phyloP scores from a whole-genome alignment of 2,329 filamentous ascomycete species.

The Tolypocladium nubicola region DNA sequence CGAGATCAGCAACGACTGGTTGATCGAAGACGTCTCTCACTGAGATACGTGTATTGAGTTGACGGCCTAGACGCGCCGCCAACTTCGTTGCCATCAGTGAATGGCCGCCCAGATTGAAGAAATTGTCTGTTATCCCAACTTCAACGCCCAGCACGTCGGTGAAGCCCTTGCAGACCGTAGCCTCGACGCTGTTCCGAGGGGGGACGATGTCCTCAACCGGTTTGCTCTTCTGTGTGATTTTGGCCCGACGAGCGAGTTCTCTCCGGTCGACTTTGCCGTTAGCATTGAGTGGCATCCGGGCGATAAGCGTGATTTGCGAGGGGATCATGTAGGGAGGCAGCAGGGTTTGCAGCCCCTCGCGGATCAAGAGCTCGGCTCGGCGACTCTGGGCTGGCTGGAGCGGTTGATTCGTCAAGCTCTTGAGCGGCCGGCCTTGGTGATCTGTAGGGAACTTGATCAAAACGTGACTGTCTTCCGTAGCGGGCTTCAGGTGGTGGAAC shows the following conservation, averaged over 20 bases:
- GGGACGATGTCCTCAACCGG: no score
- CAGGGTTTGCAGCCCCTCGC: not conserved
- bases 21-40: no score
- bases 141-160: no score
- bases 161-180: no score
- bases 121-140: no score
- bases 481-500: slow-evolving; percentile 11
- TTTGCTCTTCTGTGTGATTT: no score
- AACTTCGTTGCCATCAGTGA: no score
- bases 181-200: no score
- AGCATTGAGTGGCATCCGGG: slow-evolving; percentile 13
- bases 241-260: not conserved
- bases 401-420: slow-evolving; percentile 8
- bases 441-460: slow-evolving; percentile 13
- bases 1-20: no score
- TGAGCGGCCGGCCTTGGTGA: not conserved
- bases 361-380: not conserved
- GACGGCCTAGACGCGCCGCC: no score
- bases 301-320: slow-evolving; percentile 8
- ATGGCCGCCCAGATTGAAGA: no score
- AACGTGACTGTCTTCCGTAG: slow-evolving; percentile 16
- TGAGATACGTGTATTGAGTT: no score
- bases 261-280: slow-evolving; percentile 14
- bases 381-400: not conserved
- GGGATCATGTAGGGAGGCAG: slow-evolving; percentile 17